Percentiles rank a stretch among this genome's conserved stretches.
Conservation (phyloP, 768 basidiomycete species). For the Paxillus rubicundulus region DNA sequence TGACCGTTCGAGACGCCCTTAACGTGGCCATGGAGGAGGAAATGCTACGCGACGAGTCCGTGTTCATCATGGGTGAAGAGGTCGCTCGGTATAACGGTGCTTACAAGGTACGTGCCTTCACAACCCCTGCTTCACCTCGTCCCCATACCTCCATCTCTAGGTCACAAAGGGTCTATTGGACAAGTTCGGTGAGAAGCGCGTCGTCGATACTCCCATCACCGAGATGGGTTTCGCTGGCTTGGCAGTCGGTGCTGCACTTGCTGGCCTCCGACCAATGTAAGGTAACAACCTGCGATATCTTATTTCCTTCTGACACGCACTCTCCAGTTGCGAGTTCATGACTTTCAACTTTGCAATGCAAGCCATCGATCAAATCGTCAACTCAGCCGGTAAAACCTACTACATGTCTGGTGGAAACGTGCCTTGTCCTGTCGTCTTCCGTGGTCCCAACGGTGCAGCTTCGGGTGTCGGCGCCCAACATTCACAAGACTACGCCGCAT, state of each 20-base stretch:
- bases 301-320: constrained; percentile 9
- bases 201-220: constrained; percentile 95
- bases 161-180: constrained; percentile 98
- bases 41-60: constrained; percentile 93
- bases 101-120: constrained; percentile 65
- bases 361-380: constrained; percentile 99
- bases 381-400: constrained; percentile 99
- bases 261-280: constrained; percentile 91
- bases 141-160: constrained; percentile 39
- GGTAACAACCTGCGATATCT: constrained; percentile 19
- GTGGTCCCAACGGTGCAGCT: constrained; percentile 98
- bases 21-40: constrained; percentile 99
- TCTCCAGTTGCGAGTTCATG: constrained; percentile 94
- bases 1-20: constrained; percentile 98
- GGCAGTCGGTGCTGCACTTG: constrained; percentile 90
- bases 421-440: constrained; percentile 98
- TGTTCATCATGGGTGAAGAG: constrained; percentile 96
- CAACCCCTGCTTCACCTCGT: not conserved
- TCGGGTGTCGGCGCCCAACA: constrained; percentile 96
- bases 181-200: constrained; percentile 98
- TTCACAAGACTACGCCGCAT: constrained; percentile 95
- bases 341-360: constrained; percentile 99
- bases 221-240: constrained; percentile 99
- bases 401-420: constrained; percentile 99
- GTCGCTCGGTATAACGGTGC: constrained; percentile 98